These are phyloP conservation scores for Colletotrichum tabaci DNA, from an alignment of 2,329 filamentous ascomycete species.

Conservation along the genomic window DNA sequence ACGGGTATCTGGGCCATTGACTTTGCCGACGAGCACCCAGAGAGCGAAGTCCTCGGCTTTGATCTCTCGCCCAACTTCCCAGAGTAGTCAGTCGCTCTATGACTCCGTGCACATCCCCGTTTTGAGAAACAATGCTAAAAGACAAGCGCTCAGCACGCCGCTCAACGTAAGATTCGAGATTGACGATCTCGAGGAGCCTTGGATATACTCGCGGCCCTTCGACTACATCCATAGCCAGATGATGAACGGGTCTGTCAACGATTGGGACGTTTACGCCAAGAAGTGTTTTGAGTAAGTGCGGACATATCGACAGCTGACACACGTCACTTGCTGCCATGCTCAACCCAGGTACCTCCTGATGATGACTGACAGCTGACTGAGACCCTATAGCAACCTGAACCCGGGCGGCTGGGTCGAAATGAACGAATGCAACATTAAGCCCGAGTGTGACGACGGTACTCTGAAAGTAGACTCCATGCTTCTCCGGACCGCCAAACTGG, in stretches of 20 bases:
- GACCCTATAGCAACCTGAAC: constrained; percentile 48
- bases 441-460: constrained; percentile 59
- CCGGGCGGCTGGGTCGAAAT: constrained; percentile 62
- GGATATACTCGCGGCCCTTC: constrained; percentile 48
- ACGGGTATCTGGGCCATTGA: constrained; percentile 62
- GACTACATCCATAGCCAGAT: constrained; percentile 22
- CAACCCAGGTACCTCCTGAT: no score
- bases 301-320: no score
- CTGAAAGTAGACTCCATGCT: constrained; percentile 48
- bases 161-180: constrained; percentile 61
- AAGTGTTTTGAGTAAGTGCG: constrained; percentile 51
- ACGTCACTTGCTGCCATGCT: no score
- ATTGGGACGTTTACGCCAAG: constrained; percentile 18
- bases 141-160: constrained; percentile 35
- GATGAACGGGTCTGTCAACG: neutral
- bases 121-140: no score
- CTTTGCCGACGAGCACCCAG: constrained; percentile 49
- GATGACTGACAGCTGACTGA: no score
- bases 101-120: neutral
- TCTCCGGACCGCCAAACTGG: constrained; percentile 48
- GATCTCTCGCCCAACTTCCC: constrained; percentile 60
- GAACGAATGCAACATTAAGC: constrained; percentile 57
- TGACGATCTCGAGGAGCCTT: constrained; percentile 53
- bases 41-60: constrained; percentile 52
- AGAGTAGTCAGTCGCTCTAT: constrained; percentile 44